Conservation (phyloP, 2,329 filamentous ascomycete genomes). For the Meredithiella fracta region DNA sequence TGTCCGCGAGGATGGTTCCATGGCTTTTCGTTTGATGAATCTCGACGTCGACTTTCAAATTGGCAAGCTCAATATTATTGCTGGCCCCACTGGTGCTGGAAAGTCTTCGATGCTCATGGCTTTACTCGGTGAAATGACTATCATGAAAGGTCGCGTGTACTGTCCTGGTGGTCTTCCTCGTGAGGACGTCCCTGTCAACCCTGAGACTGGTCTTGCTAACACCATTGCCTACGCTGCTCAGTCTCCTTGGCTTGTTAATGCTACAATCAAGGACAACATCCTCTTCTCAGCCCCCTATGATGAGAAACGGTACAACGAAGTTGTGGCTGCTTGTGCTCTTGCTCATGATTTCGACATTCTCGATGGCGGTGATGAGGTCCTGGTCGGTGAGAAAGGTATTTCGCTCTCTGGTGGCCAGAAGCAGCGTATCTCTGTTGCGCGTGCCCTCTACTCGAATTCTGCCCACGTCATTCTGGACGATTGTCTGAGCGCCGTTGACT, state of each 20-base stretch:
- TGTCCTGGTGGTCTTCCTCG: slow-evolving; percentile 74
- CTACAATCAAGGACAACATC: slow-evolving; percentile 90
- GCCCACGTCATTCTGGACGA: slow-evolving; percentile 85
- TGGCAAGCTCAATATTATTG: slow-evolving; percentile 79
- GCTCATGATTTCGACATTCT: slow-evolving; percentile 85
- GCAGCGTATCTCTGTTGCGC: slow-evolving; percentile 89
- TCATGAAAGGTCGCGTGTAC: slow-evolving; percentile 63
- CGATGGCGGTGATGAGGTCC: slow-evolving; percentile 77
- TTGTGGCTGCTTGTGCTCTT: slow-evolving; percentile 79
- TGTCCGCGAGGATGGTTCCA: slow-evolving; percentile 46
- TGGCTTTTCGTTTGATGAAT: slow-evolving; percentile 69
- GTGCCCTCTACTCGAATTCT: slow-evolving; percentile 90
- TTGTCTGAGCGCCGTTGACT: slow-evolving; percentile 90
- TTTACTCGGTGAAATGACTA: slow-evolving; percentile 86
- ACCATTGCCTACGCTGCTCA: slow-evolving; percentile 94
- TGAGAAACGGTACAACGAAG: slow-evolving; percentile 66
- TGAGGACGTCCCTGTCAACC: slow-evolving; percentile 67
- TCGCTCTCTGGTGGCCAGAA: slow-evolving; percentile 94
- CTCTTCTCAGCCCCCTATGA: slow-evolving; percentile 72
- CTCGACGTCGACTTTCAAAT: slow-evolving; percentile 68
- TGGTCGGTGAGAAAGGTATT: slow-evolving; percentile 95
- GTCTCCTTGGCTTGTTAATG: slow-evolving; percentile 92
- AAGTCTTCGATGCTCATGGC: slow-evolving; percentile 96
- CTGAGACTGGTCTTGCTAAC: slow-evolving; percentile 73
- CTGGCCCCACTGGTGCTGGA: slow-evolving; percentile 82